Conservation (phyloP, 2,329 filamentous ascomycete genomes). For the Pestalotiopsis sp. region DNA sequence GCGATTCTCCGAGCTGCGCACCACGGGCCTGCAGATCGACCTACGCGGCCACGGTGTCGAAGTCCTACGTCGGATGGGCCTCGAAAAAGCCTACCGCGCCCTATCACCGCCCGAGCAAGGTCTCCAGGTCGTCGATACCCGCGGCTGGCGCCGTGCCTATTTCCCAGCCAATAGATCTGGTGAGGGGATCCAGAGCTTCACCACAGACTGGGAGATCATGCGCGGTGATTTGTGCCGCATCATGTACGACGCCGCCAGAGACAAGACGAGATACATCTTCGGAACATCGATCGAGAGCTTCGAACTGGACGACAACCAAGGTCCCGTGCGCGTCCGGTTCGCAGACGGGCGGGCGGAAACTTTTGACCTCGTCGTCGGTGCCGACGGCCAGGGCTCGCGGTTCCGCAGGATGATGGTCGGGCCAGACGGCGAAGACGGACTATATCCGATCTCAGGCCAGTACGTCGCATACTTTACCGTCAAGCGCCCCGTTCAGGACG, state of each 20-base stretch:
- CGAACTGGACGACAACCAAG: conserved; percentile 22
- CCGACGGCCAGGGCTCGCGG: conserved; percentile 54
- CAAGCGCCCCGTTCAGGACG: conserved; percentile 20
- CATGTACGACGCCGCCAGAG: conserved; percentile 42
- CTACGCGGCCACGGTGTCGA: conserved; percentile 52
- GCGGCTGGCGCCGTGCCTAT: conserved; percentile 37
- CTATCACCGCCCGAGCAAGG: conserved; percentile 50
- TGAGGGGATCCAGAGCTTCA: conserved; percentile 44
- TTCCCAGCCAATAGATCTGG: conserved; percentile 42
- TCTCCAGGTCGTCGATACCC: conserved; percentile 43
- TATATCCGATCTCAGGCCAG: conserved; percentile 28
- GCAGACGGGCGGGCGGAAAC: conserved; percentile 40
- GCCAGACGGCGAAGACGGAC: conserved; percentile 24
- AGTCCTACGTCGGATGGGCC: conserved; percentile 52
- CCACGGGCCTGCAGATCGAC: conserved; percentile 55
- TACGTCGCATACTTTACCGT: conserved; percentile 43
- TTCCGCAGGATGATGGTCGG: conserved; percentile 41
- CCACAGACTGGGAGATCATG: conserved; percentile 62
- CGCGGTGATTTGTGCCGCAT: conserved; percentile 54
- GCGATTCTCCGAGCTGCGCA: conserved; percentile 40
- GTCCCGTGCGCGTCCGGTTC: conserved; percentile 38
- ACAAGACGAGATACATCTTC: conserved; percentile 34
- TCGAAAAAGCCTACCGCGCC: conserved; percentile 37
- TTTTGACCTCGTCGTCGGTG: conserved; percentile 56
- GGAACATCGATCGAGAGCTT: conserved; percentile 29